These are phyloP conservation scores for Fusarium lyarnte DNA, from an alignment of 2,329 filamentous ascomycete genomes.

Conservation along the genomic window DNA sequence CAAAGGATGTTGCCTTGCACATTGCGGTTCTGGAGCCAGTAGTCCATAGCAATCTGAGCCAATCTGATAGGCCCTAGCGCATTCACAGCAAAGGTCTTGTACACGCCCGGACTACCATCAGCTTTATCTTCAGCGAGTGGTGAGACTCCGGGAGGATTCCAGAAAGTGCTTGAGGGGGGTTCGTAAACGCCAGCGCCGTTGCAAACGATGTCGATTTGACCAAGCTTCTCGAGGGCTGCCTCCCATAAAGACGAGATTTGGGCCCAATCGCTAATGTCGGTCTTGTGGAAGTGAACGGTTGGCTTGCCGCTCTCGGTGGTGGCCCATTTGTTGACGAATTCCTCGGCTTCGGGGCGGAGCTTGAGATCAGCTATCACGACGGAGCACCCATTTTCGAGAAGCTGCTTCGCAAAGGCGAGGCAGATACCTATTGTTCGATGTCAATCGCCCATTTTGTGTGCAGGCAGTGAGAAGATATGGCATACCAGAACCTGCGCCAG, in stretches of 20 bases:
- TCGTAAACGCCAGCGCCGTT: constrained; percentile 67
- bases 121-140: constrained; percentile 26
- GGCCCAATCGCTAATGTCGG: constrained; percentile 39
- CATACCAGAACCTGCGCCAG: constrained; percentile 22
- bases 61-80: constrained; percentile 40
- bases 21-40: constrained; percentile 41
- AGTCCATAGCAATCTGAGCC: constrained; percentile 44
- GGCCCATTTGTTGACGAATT: not conserved
- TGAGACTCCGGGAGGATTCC: constrained; percentile 38
- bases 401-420: not conserved
- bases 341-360: not conserved
- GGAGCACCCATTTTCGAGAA: not conserved
- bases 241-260: constrained; percentile 42
- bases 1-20: constrained; percentile 38
- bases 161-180: constrained; percentile 42
- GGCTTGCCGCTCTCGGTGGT: not conserved
- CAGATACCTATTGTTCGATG: not conserved
- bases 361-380: constrained; percentile 4
- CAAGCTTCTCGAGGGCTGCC: constrained; percentile 57
- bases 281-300: constrained; percentile 30
- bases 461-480: rapidly evolving
- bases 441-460: not conserved
- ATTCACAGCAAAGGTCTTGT: constrained; percentile 42
- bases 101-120: constrained; percentile 29
- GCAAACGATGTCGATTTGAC: constrained; percentile 68